phyloP scores from a whole-genome alignment of 208 protist species.

The Acanthamoeba rhysodes region DNA sequence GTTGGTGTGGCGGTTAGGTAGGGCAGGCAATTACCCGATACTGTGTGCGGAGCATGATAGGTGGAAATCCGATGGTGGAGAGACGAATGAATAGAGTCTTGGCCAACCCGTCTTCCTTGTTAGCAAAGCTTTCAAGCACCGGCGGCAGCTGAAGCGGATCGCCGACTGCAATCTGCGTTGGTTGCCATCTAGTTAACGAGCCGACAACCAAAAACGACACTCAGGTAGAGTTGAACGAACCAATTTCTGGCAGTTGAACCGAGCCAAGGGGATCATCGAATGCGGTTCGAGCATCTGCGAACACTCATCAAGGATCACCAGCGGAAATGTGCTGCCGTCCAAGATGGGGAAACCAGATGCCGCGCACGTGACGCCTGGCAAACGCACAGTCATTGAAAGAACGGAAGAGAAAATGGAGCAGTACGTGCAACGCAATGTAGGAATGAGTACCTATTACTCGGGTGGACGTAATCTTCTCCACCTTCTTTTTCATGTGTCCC shows the following conservation, averaged over 20 bases:
- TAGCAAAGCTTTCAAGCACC: slow-evolving; percentile 79
- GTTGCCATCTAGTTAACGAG: background rate
- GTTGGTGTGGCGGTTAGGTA: background rate
- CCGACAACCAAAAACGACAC: background rate
- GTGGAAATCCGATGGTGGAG: slow-evolving; percentile 70
- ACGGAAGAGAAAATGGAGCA: background rate
- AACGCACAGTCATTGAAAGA: background rate
- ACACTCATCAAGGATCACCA: slow-evolving; percentile 92
- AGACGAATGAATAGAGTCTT: slow-evolving; percentile 92
- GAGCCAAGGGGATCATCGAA: slow-evolving; percentile 86
- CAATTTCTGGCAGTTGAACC: slow-evolving; percentile 81
- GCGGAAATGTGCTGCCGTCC: slow-evolving; percentile 85
- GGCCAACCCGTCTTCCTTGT: slow-evolving; percentile 81
- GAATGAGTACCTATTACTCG: slow-evolving; percentile 59
- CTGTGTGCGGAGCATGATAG: slow-evolving; percentile 90
- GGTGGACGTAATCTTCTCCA: slow-evolving; percentile 14
- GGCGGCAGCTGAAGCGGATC: slow-evolving; percentile 92
- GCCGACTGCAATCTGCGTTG: slow-evolving; percentile 82
- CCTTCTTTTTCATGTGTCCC: slow-evolving; percentile 56
- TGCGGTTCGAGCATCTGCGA: slow-evolving; percentile 91
- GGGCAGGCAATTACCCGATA: slow-evolving; percentile 81
- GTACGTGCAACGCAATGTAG: background rate
- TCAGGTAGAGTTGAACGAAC: background rate
- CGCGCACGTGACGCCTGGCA: slow-evolving; percentile 89
- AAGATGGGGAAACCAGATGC: slow-evolving; percentile 88